phyloP scores from a whole-genome alignment of 2,329 filamentous ascomycete species.

The Blastomyces parvus region DNA sequence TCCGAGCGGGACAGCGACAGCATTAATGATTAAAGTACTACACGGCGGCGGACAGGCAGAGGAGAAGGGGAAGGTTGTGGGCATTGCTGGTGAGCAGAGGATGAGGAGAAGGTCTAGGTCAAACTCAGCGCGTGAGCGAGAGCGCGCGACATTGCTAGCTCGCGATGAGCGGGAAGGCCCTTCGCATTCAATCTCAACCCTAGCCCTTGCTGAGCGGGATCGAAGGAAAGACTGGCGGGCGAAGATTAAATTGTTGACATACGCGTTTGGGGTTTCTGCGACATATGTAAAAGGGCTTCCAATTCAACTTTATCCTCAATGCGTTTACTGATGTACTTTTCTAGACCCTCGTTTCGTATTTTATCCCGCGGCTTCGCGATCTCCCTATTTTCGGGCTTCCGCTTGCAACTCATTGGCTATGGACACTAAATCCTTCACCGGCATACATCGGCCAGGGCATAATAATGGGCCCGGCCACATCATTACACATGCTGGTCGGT shows the following conservation, averaged over 20 bases:
- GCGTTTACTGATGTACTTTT: conserved; percentile 15
- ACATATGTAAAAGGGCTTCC: conserved; percentile 35
- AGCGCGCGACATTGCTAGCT: conserved; percentile 25
- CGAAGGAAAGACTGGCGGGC: conserved; percentile 49
- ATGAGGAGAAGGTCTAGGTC: conserved; percentile 13
- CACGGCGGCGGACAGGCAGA: conserved; percentile 53
- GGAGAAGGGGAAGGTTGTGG: conserved; percentile 24
- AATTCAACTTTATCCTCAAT: conserved; percentile 10
- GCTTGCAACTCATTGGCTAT: conserved; percentile 74
- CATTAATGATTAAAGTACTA: conserved; percentile 81
- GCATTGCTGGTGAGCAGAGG: conserved; percentile 13
- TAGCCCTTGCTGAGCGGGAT: conserved; percentile 28
- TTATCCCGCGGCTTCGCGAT: conserved; percentile 72
- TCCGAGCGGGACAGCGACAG: conserved; percentile 89
- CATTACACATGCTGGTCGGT: conserved; percentile 87
- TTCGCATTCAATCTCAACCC: conserved; percentile 39
- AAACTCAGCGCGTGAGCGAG: conserved; percentile 18
- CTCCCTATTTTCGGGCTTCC: conserved; percentile 74
- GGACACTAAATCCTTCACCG: conserved; percentile 93
- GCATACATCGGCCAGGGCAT: conserved; percentile 96
- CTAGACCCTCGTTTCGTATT: conserved; percentile 78
- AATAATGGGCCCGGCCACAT: conserved; percentile 95
- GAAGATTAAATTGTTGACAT: conserved; percentile 50
- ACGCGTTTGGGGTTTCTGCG: conserved; percentile 52
- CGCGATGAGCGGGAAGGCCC: conserved; percentile 32